Evolutionary conservation across 139 green algal genomes (phyloP), one percentile per base, ranked within the genome.

Genomic region (Edaphochlamys debaryana): DNA sequence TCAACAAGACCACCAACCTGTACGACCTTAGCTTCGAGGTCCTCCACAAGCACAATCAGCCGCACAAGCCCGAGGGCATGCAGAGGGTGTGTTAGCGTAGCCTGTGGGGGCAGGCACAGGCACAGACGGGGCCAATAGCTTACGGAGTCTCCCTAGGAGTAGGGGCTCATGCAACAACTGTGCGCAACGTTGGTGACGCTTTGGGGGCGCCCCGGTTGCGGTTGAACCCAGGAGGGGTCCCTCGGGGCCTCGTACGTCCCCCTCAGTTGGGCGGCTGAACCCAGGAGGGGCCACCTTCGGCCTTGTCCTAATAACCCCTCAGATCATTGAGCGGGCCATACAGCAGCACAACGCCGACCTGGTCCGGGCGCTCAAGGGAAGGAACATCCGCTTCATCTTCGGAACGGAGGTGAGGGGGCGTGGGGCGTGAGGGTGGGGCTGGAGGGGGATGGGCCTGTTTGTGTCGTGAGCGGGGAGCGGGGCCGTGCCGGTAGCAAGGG

Each of bases 21-120:
- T 81, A 81, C 58, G 32, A n/a, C 9, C 1, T 81, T 19, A 15
- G 20, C 4, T 81, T 71, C 22, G 4, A 62, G 41, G 7, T 58
- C 32, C 60, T 81, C 9, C 41, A 62, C 29, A 66, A 48, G 27
- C 75, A 81, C 60, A 81, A 81, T n/a, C 60, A 81, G 75, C 60
- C 75, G 38, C 75, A 81, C n/a, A 81, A 81, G 75, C 75, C 75
- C 11, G 75, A 19, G 30, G 75, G 75, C 60, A 81, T 81, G 60
- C 76, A 82, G 60, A 42, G 40, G 19, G n/a, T 13, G 45, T 13
- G 45, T 54, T 13, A 13, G 17, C 17, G 17, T 25, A 58, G 50
- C 50, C 50, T 20, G 20, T 25, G 50, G 50, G 50, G 50, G 20
- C 20, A 58, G 50, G 50, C 17, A 58, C 17, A 58, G 1, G 17